Conservation (phyloP, 176 grass and related monocot genomes). For the Pontederia crassipes region DNA sequence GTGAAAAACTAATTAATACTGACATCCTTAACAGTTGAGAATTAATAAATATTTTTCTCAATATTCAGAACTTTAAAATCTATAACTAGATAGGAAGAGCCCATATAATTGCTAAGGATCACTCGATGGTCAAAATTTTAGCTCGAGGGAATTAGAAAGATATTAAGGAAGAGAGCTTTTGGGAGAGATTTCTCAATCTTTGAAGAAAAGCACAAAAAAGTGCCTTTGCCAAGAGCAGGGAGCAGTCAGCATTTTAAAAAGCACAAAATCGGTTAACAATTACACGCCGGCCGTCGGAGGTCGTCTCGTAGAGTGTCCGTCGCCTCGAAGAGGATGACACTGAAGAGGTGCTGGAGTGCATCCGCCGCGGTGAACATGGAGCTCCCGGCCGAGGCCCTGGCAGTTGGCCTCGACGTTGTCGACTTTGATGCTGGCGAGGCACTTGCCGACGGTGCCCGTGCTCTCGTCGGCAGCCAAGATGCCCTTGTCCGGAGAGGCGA, state of each 20-base stretch:
- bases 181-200: too few species aligned
- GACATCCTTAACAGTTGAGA: too few species aligned
- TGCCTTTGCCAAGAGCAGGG: too few species aligned
- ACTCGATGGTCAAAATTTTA: too few species aligned
- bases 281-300: slow-evolving; percentile 44
- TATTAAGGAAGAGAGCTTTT: too few species aligned
- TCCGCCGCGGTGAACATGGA: slow-evolving; percentile 67
- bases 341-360: slow-evolving; percentile 43
- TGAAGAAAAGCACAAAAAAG: too few species aligned
- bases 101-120: not conserved
- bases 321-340: slow-evolving; percentile 96
- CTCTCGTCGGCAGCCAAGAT: slow-evolving; percentile 84
- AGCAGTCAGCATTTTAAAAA: slow-evolving; percentile 50
- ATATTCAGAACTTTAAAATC: too few species aligned
- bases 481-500: slow-evolving; percentile 76
- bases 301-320: slow-evolving; percentile 79
- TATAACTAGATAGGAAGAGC: too few species aligned
- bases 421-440: slow-evolving; percentile 76
- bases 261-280: slow-evolving; percentile 49
- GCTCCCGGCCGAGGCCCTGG: slow-evolving; percentile 72
- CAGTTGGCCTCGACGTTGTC: slow-evolving; percentile 91
- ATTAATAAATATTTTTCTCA: too few species aligned
- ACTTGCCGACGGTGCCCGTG: slow-evolving; percentile 89
- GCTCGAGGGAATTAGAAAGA: too few species aligned
- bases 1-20: too few species aligned